A percentile compares a stretch with the other conserved stretches of the same genome.
These are phyloP conservation scores for Dorcoceras hygrometricum DNA, from an alignment of 257 asterid genomes.

Conservation along the genomic window DNA sequence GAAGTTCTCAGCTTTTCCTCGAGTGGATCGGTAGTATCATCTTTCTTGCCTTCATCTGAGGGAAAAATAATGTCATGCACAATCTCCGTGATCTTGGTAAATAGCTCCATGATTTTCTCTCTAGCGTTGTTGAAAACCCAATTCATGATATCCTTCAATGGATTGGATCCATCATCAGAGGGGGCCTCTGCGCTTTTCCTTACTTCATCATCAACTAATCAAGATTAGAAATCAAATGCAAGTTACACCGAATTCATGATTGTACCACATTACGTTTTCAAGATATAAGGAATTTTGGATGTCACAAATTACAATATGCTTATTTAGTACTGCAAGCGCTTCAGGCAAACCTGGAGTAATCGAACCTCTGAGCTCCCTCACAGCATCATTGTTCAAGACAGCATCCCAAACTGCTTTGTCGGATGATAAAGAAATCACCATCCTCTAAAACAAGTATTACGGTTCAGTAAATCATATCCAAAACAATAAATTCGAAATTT, in stretches of 20 bases:
- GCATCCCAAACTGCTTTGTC: constrained; percentile 83
- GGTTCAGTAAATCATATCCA: background rate
- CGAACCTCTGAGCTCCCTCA: constrained; percentile 61
- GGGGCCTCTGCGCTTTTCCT: constrained; percentile 25
- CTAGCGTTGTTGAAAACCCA: constrained; percentile 42
- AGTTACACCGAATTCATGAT: background rate
- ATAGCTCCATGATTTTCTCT: constrained; percentile 42
- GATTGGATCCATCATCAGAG: constrained; percentile 25
- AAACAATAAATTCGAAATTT: background rate
- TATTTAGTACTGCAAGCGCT: background rate
- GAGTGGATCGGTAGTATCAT: constrained; percentile 20
- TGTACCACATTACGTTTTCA: too few relatives aligned
- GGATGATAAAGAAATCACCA: constrained; percentile 70
- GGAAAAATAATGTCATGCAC: constrained; percentile 36
- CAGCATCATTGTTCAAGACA: constrained; percentile 61
- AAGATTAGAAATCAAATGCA: background rate
- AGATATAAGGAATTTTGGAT: too few relatives aligned
- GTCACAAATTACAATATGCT: background rate
- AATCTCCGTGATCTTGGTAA: constrained; percentile 38
- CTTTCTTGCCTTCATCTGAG: constrained; percentile 25
- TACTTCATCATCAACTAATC: constrained; percentile 29
- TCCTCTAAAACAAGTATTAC: constrained; percentile 35
- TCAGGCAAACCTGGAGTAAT: constrained; percentile 34
- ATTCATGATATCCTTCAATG: constrained; percentile 30
- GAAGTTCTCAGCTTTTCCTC: constrained; percentile 53